Percentiles rank a stretch among this genome's conserved stretches.
Evolutionary conservation across 139 green algal genomes (phyloP).

Genomic region (Closterium sp.): DNA sequence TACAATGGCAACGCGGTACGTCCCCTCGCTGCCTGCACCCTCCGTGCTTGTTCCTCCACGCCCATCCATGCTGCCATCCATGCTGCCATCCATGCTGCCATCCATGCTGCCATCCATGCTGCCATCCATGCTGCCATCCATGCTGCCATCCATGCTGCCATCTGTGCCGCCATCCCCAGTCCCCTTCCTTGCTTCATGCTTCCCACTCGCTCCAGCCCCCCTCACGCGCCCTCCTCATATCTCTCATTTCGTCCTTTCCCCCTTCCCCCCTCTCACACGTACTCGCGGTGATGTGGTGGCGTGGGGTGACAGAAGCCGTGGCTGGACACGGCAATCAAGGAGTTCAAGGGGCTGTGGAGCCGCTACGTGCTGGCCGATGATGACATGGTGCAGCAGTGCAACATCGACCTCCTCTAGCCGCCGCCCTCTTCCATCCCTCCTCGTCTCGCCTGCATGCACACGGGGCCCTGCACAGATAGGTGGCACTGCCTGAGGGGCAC

Average conservation of each 20-base stretch:
- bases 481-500: background rate
- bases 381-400: constrained; percentile 25
- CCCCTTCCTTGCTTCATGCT: background rate
- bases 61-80: background rate
- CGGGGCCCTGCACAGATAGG: background rate
- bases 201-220: background rate
- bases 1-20: constrained; percentile 22
- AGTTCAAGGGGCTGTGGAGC: constrained; percentile 18
- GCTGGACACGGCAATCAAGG: constrained; percentile 26
- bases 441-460: too few relatives aligned
- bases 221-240: background rate
- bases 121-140: background rate
- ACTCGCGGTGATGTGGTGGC: background rate
- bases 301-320: constrained; percentile 14
- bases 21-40: background rate
- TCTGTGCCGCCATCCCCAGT: too few relatives aligned
- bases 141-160: background rate
- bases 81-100: background rate
- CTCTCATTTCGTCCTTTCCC: too few relatives aligned
- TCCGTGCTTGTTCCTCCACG: background rate
- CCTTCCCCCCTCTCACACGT: too few relatives aligned
- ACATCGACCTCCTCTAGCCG: constrained; percentile 17
- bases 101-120: background rate
- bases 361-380: background rate
- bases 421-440: too few relatives aligned